Conservation (phyloP, 345 rosid genomes). For the Bruguiera sexangula region DNA sequence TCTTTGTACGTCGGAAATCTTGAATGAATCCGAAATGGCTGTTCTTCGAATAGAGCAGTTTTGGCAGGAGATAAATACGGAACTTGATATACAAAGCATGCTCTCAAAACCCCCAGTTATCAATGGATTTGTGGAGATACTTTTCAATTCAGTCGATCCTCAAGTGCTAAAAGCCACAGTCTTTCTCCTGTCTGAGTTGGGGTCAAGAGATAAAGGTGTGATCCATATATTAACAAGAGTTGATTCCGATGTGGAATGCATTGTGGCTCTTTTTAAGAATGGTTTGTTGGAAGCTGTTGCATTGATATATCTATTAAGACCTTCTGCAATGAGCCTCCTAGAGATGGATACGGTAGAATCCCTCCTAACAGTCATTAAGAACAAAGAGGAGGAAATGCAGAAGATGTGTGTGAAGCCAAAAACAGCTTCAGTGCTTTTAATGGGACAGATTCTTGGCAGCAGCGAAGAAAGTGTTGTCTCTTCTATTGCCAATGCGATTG, state of each 20-base stretch:
- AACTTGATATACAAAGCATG: slow-evolving; percentile 40
- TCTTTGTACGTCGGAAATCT: slow-evolving; percentile 60
- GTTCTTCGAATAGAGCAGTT: slow-evolving; percentile 52
- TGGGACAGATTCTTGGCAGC: slow-evolving; percentile 43
- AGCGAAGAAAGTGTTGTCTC: slow-evolving; percentile 38
- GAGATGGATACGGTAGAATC: slow-evolving; percentile 55
- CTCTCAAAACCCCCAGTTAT: slow-evolving; percentile 56
- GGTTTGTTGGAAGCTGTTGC: slow-evolving; percentile 61
- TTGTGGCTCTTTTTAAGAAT: slow-evolving; percentile 59
- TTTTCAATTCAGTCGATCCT: slow-evolving; percentile 56
- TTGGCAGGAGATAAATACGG: slow-evolving; percentile 46
- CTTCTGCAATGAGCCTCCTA: slow-evolving; percentile 37
- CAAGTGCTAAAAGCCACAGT: slow-evolving; percentile 49
- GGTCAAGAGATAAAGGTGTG: slow-evolving; percentile 63
- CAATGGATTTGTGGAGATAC: slow-evolving; percentile 66
- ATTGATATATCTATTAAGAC: slow-evolving; percentile 47
- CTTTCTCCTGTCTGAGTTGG: slow-evolving; percentile 59
- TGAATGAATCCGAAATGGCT: slow-evolving; percentile 58
- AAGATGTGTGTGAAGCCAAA: slow-evolving; percentile 54
- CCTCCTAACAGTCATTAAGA: slow-evolving; percentile 38
- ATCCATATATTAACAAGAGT: slow-evolving; percentile 58
- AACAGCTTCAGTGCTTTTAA: slow-evolving; percentile 48
- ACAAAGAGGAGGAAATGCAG: slow-evolving; percentile 34
- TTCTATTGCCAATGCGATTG: slow-evolving; percentile 32
- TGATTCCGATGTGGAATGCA: slow-evolving; percentile 58